These are phyloP conservation scores for Fraxinus albicans DNA, from an alignment of 305 asterid species.

Conservation along the genomic window DNA sequence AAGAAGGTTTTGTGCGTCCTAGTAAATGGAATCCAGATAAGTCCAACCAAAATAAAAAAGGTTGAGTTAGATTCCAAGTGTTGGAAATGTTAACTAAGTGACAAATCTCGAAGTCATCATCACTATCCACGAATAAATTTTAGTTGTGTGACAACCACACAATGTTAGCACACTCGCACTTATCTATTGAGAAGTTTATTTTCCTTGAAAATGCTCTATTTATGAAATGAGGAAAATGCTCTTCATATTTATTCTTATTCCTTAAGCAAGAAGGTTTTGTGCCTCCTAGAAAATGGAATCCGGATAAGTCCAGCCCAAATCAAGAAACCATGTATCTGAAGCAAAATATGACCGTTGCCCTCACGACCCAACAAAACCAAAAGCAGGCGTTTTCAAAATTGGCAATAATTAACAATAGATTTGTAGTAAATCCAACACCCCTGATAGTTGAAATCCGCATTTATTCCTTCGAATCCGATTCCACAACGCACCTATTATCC, in stretches of 20 bases:
- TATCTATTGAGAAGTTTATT: neutral
- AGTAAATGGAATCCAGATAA: neutral
- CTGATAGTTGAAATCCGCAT: constrained; percentile 19
- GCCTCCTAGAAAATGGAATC: neutral
- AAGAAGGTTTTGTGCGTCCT: too few relatives aligned
- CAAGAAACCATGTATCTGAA: neutral
- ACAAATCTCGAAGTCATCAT: too few relatives aligned
- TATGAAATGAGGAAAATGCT: neutral
- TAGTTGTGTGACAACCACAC: neutral
- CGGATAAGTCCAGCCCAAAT: neutral
- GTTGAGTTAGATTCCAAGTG: too few relatives aligned
- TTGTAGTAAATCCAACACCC: constrained; percentile 8
- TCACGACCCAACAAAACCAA: constrained; percentile 2
- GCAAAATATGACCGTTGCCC: constrained; percentile 55
- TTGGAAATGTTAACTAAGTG: too few relatives aligned
- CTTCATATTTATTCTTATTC: neutral
- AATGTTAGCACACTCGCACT: too few relatives aligned
- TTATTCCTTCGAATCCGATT: constrained; percentile 40
- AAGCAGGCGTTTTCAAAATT: constrained; percentile 22
- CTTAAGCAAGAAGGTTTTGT: neutral
- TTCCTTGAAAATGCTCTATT: neutral
- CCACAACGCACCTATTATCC: neutral
- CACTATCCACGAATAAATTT: too few relatives aligned
- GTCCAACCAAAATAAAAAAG: neutral
- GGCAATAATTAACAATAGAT: constrained; percentile 4